Evolutionary conservation across 164 flowering plant genomes (phyloP), one percentile per base, ranked within the genome.

Genomic region (Santalum album): DNA sequence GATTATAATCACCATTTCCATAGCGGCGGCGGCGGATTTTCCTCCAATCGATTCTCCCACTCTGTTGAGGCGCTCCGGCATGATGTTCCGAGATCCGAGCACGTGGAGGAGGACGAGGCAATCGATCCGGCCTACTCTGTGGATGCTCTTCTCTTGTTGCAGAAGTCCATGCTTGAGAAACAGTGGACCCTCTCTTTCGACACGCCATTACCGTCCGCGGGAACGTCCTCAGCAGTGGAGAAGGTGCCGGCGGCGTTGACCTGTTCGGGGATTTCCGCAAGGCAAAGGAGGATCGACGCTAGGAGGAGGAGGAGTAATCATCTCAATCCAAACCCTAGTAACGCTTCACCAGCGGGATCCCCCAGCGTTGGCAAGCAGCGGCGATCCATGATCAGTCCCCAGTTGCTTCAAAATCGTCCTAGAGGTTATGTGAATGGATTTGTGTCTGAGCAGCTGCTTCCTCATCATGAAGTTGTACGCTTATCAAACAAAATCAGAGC

Each of bases 151-250:
- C 79, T 92, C 32, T 62, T 92, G 70, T 57, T 89, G 45, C 96
- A 89, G 65, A 92, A 89, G 59, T 87, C 94, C 39, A 79, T 89
- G 86, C 79, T 92, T 39, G 99, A 92, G 55, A 86, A 86, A 63
- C 96, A 83, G 61, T 83, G 89, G 94, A 82, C 62, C 66, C 91
- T 89, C 60, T 73, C 92, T 32, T 75, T 79, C 53, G 82, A 77
- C 42, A 49, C 64, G 51, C 59, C 67, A 15, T 62, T 55, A 18
- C 50, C 26, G 27, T 36, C 42, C 4, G 21, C 21, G 35, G 55
- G 54, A 57, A 22, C 58, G 32, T 51, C 69, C 7, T 18, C 21
- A 10, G 12, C 73, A 71, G n/a, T n/a, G 67, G 34, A 4, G 34
- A 29, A 29, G 34, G 9, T 29, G 4, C 34, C 34, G 57, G 50